Base-by-base conservation (phyloP, 306 rosid genomes). In the Elaeagnus macrophylla region DNA sequence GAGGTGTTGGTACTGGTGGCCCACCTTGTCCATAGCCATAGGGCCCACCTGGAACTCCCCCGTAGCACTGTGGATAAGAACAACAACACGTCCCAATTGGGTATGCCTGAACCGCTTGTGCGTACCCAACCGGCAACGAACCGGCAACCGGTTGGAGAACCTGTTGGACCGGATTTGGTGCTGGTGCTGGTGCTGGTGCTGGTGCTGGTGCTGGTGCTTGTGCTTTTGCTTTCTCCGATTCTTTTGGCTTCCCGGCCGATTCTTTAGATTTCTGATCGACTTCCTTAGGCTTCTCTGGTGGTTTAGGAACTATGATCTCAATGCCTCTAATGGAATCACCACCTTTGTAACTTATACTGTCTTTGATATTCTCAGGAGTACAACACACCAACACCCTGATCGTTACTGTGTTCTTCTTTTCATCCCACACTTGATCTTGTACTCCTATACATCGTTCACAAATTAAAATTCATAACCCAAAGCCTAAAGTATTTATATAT, bases 311-410 rank as follows among this genome's bases (percentile, higher is more conserved):
- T 16, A 51, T 53, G 62, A 90, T 86, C 43, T 81, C 88, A 51
- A 90, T 83, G 72, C 84, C 58, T 68, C 76, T 81, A 37, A 90
- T 72, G 5, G 64, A 44, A 1, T 83, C 73, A 1, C 95, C 73
- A 3, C 82, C 87, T 72, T 82, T 86, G 64, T 17, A 62, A 36
- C 81, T 72, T 7, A 91, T 58, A 62, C 78, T 86, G 58, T 84
- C 79, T 59, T 80, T 68, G 1, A 91, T 74, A 67, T 72, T 83
- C 51, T 91, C 97, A 2, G 96, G 97, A 59, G 56, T 63, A 17
- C 95, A 86, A 10, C 96, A 82, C 0, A 3, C 2, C 32, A 86
- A 83, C 58, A 91, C 97, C 16, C 59, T 84, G 79, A 91, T 84
- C 2, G 7, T 1, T 76, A 91, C 95, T 0, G 8, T 7, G 44